phyloP scores from a whole-genome alignment of 306 rosid genomes.

The Canavalia gladiata region DNA sequence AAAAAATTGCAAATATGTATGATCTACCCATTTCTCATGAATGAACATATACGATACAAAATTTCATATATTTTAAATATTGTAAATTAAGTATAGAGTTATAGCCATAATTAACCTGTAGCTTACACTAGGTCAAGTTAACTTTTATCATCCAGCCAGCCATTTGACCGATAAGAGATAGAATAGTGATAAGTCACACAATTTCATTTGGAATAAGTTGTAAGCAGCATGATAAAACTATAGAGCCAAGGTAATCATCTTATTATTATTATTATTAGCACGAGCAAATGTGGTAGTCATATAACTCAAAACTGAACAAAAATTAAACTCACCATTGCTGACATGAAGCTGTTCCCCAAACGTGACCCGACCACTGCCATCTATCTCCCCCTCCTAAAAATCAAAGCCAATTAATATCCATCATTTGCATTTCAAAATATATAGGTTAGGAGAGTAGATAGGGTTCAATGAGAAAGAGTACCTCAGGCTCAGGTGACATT shows the following conservation, averaged over 20 bases:
- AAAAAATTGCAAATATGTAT: background rate
- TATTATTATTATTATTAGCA: background rate
- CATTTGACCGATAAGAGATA: slow-evolving; percentile 20
- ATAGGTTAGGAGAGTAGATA: background rate
- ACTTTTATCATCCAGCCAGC: background rate
- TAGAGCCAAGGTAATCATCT: background rate
- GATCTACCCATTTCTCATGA: background rate
- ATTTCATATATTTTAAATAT: background rate
- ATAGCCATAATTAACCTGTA: background rate
- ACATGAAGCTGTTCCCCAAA: slow-evolving; percentile 62
- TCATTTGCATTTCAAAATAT: slow-evolving; percentile 10
- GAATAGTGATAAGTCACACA: background rate
- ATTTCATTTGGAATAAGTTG: slow-evolving; percentile 9
- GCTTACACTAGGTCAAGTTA: background rate
- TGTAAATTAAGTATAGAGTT: background rate
- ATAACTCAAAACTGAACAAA: slow-evolving; percentile 25
- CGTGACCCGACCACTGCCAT: slow-evolving; percentile 62
- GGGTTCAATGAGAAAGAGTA: slow-evolving; percentile 24
- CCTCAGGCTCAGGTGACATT: slow-evolving; percentile 98
- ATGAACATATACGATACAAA: background rate
- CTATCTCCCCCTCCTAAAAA: slow-evolving; percentile 82
- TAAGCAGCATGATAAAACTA: background rate
- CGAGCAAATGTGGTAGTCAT: background rate
- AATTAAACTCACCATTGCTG: slow-evolving; percentile 61
- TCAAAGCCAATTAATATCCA: slow-evolving; percentile 40